Conservation (phyloP, 495 filamentous ascomycete genomes). For the Penicillium lagena region DNA sequence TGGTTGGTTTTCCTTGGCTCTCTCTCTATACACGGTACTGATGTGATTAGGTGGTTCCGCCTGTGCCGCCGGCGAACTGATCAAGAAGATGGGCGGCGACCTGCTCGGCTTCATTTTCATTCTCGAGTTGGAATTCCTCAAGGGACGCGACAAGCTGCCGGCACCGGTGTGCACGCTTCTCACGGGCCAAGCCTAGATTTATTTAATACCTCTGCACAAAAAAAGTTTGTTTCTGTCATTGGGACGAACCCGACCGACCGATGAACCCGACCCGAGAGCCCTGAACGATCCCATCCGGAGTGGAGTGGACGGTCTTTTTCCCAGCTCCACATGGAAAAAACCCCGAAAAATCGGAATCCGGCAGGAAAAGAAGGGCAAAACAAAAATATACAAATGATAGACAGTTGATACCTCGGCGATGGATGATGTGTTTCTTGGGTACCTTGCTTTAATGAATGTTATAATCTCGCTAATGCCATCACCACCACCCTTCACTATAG, state of each 20-base stretch:
- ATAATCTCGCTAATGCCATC: not conserved
- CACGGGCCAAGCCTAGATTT: conserved; percentile 43
- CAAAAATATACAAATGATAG: too few relatives aligned
- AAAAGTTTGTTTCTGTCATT: not conserved
- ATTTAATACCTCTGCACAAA: not conserved
- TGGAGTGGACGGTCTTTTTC: too few relatives aligned
- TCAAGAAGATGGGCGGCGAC: conserved; percentile 76
- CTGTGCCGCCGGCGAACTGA: conserved; percentile 76
- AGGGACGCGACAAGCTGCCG: conserved; percentile 82
- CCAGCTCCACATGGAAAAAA: too few relatives aligned
- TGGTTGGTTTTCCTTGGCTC: conserved; percentile 50
- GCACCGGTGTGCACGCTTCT: conserved; percentile 84
- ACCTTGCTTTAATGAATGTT: too few relatives aligned
- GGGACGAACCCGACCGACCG: too few relatives aligned
- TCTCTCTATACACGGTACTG: not conserved
- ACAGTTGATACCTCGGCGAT: too few relatives aligned
- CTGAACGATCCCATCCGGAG: too few relatives aligned
- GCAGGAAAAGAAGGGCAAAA: too few relatives aligned
- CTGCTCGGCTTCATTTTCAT: conserved; percentile 90
- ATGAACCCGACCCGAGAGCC: too few relatives aligned
- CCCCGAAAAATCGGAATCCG: too few relatives aligned
- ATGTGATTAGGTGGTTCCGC: conserved; percentile 72
- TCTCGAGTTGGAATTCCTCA: conserved; percentile 90
- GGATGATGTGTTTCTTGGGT: too few relatives aligned
- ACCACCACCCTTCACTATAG: not conserved